These are phyloP conservation scores for Aspergillus ochraceoroseus DNA, from an alignment of 2,329 filamentous ascomycete genomes.

Conservation along the genomic window DNA sequence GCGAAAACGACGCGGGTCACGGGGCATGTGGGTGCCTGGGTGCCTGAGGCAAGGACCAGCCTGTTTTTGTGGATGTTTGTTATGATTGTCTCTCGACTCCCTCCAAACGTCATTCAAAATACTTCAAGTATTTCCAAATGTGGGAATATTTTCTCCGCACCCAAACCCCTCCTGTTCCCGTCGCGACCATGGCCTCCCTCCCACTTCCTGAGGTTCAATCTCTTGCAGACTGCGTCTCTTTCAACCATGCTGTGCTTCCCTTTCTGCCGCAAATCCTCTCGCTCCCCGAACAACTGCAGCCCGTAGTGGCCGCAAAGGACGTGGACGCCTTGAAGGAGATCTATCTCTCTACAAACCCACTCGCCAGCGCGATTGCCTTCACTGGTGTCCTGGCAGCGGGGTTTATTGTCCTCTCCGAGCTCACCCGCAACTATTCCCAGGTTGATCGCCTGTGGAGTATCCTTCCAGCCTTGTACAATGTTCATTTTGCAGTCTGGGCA, in stretches of 20 bases:
- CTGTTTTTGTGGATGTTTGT: constrained; percentile 2
- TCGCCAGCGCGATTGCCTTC: constrained; percentile 68
- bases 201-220: constrained; percentile 60
- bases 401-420: constrained; percentile 71
- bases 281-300: constrained; percentile 61
- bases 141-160: constrained; percentile 11
- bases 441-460: constrained; percentile 91
- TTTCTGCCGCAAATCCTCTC: constrained; percentile 65
- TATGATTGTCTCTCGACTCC: not conserved
- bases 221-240: constrained; percentile 71
- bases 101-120: not conserved
- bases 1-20: constrained; percentile 20
- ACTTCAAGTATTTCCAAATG: constrained; percentile 7
- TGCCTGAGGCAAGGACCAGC: constrained; percentile 5
- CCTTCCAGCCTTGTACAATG: constrained; percentile 78
- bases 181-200: constrained; percentile 54
- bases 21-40: constrained; percentile 8
- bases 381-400: constrained; percentile 66
- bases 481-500: constrained; percentile 80
- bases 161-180: constrained; percentile 4
- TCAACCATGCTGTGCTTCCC: constrained; percentile 66
- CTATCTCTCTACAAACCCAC: constrained; percentile 80
- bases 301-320: constrained; percentile 57
- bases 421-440: constrained; percentile 95
- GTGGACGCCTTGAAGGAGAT: constrained; percentile 61